These are phyloP conservation scores for Aspergillus versicolor DNA, from an alignment of 2,329 filamentous ascomycete species.

Conservation along the genomic window DNA sequence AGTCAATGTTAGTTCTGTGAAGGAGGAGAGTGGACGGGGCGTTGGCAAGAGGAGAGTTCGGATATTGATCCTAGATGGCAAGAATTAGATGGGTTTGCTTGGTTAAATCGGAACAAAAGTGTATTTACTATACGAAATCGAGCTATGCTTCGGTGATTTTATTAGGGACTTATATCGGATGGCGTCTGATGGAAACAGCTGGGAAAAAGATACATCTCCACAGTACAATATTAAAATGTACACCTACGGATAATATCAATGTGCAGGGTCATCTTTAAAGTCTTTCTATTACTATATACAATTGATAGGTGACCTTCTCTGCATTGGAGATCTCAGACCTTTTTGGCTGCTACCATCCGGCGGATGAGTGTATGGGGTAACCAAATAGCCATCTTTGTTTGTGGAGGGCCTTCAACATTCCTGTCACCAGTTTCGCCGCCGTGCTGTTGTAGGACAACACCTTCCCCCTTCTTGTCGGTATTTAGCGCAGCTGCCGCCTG, in stretches of 20 bases:
- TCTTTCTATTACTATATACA: neutral
- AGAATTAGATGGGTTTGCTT: conserved; percentile 10
- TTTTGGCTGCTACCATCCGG: conserved; percentile 31
- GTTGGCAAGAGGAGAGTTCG: conserved; percentile 82
- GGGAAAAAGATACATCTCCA: neutral
- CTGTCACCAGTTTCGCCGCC: conserved; percentile 15
- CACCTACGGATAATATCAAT: neutral
- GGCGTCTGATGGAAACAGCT: neutral
- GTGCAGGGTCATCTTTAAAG: neutral
- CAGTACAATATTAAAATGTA: neutral
- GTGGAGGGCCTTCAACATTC: neutral
- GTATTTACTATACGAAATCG: neutral
- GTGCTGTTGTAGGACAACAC: neutral
- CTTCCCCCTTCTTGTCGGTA: neutral
- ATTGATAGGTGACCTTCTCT: neutral
- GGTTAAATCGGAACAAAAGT: neutral
- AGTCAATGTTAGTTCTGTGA: conserved; percentile 86
- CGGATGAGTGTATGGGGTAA: conserved; percentile 27
- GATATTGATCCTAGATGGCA: conserved; percentile 40
- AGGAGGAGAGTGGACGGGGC: conserved; percentile 69
- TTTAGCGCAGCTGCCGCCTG: conserved; percentile 1
- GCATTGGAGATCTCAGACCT: conserved; percentile 22
- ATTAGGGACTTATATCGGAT: neutral
- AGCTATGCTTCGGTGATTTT: neutral
- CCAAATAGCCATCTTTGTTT: conserved; percentile 22